Percentiles rank a stretch among this genome's conserved stretches.
phyloP scores from a whole-genome alignment of 2,329 filamentous ascomycete genomes.

The Sporothrix pseudoabietina region DNA sequence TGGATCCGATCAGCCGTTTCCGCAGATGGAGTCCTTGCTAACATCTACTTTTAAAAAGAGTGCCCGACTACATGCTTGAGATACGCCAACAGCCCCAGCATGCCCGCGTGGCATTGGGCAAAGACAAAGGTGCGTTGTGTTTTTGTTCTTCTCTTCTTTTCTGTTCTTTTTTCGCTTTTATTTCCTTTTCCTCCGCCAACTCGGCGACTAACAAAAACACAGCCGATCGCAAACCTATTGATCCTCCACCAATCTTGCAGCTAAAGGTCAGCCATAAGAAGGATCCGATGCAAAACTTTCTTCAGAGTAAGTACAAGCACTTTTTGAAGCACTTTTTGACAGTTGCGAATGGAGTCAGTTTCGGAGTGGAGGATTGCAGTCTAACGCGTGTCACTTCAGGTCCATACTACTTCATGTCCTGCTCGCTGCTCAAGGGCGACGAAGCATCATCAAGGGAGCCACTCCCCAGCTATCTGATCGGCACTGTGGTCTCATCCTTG shows the following conservation, averaged over 20 bases:
- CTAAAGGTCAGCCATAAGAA: slow-evolving; percentile 55
- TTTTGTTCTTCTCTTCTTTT: not conserved
- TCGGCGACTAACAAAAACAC: not conserved
- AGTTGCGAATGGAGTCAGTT: no score
- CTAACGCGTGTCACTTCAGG: slow-evolving; percentile 38
- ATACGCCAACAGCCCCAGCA: slow-evolving; percentile 68
- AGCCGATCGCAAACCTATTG: slow-evolving; percentile 79
- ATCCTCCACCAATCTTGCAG: slow-evolving; percentile 83
- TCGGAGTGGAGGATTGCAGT: not conserved
- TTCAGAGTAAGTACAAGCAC: slow-evolving; percentile 57
- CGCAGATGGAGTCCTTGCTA: not conserved
- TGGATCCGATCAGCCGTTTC: no score
- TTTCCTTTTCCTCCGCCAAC: no score
- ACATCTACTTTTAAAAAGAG: slow-evolving; percentile 1
- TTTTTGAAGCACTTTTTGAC: not conserved
- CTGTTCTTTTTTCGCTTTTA: not conserved
- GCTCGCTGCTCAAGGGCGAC: slow-evolving; percentile 48
- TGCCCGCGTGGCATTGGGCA: slow-evolving; percentile 69
- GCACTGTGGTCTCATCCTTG: slow-evolving; percentile 76
- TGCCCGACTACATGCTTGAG: slow-evolving; percentile 40
- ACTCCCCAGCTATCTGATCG: slow-evolving; percentile 61
- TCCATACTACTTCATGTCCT: slow-evolving; percentile 54
- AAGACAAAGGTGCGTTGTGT: slow-evolving; percentile 66
- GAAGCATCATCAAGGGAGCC: slow-evolving; percentile 46
- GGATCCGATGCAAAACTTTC: slow-evolving; percentile 52